Percentiles rank a stretch among this genome's conserved stretches.
phyloP scores from a whole-genome alignment of 148 eudicot genomes.

The Linanthus parryae region DNA sequence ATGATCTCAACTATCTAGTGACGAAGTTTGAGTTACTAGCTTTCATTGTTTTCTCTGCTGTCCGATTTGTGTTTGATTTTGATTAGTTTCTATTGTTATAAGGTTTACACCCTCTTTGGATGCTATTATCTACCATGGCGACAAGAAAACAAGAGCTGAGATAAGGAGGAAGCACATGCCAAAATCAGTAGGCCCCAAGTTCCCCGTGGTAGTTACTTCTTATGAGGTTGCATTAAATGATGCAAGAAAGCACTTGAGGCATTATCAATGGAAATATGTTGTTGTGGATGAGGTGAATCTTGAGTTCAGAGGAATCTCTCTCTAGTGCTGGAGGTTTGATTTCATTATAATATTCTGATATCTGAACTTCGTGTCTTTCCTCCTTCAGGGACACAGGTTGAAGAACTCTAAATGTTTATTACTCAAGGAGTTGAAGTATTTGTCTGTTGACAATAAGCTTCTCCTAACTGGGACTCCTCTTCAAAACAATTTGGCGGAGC shows the following conservation, averaged over 20 bases:
- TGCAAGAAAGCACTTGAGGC: conserved; percentile 56
- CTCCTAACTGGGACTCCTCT: conserved; percentile 96
- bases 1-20: too few species aligned
- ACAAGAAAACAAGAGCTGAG: conserved; percentile 48
- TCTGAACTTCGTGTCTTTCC: conserved; percentile 8
- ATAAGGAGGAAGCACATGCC: conserved; percentile 80
- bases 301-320: background rate
- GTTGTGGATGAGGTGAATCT: conserved; percentile 86
- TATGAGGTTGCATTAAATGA: conserved; percentile 82
- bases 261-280: conserved; percentile 90
- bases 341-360: too few species aligned
- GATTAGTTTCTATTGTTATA: conserved; percentile 3
- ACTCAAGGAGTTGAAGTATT: conserved; percentile 56
- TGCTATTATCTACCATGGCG: conserved; percentile 86
- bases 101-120: conserved; percentile 85
- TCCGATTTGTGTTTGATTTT: background rate
- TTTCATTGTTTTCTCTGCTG: background rate
- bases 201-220: conserved; percentile 87
- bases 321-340: too few species aligned
- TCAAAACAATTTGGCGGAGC: conserved; percentile 96
- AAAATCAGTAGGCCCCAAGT: conserved; percentile 54
- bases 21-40: too few species aligned
- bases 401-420: conserved; percentile 85
- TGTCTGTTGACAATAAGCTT: conserved; percentile 81
- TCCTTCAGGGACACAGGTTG: conserved; percentile 79